phyloP scores from a whole-genome alignment of 2,329 filamentous ascomycete genomes.

The Cladosporium sp. region DNA sequence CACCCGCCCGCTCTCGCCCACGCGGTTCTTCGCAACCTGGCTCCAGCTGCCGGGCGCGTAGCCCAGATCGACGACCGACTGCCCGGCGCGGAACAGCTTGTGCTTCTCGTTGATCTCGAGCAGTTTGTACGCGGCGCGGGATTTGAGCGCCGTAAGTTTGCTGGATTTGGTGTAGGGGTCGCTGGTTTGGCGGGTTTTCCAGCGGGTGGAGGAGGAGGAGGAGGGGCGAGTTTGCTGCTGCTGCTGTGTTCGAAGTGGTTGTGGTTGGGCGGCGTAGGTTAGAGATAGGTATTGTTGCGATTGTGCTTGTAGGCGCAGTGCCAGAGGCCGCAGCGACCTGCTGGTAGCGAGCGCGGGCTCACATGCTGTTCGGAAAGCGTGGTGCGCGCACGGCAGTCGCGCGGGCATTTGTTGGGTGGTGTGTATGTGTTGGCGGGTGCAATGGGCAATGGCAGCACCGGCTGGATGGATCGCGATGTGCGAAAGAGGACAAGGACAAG shows the following conservation, averaged over 20 bases:
- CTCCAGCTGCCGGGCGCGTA: slow-evolving; percentile 72
- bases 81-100: slow-evolving; percentile 73
- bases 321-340: background rate
- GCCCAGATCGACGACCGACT: slow-evolving; percentile 88
- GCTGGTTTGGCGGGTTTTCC: slow-evolving; percentile 75
- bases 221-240: slow-evolving; percentile 31
- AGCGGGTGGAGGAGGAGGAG: slow-evolving; percentile 68
- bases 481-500: background rate
- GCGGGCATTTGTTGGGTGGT: background rate
- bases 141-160: slow-evolving; percentile 78
- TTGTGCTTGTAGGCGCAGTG: background rate
- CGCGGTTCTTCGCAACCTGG: slow-evolving; percentile 79
- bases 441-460: background rate
- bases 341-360: slow-evolving; percentile 5
- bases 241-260: background rate
- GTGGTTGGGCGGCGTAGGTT: too few relatives aligned
- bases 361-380: slow-evolving; percentile 15
- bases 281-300: background rate
- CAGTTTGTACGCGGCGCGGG: slow-evolving; percentile 90
- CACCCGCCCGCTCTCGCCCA: slow-evolving; percentile 66
- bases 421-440: background rate
- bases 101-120: slow-evolving; percentile 86
- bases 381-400: slow-evolving; percentile 8
- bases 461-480: background rate
- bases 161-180: slow-evolving; percentile 76